These are phyloP conservation scores for Lobosporangium transversale DNA, from an alignment of 192 early-diverging fungal species.

Conservation along the genomic window DNA sequence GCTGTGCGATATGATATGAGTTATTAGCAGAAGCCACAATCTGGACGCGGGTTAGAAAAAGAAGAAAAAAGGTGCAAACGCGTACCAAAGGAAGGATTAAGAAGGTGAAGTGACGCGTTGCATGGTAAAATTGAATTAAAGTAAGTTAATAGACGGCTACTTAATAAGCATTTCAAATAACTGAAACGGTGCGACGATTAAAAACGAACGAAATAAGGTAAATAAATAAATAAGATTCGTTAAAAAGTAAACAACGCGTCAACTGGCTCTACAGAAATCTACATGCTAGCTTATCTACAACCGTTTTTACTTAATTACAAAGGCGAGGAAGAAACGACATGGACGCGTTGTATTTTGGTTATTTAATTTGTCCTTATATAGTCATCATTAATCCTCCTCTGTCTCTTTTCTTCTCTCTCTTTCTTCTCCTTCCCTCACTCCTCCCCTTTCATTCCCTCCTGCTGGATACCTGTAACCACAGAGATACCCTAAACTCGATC, in stretches of 20 bases:
- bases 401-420: slow-evolving; percentile 1
- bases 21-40: too few relatives aligned
- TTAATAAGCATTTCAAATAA: too few relatives aligned
- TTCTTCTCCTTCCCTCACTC: neutral
- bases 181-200: too few relatives aligned
- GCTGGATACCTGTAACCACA: neutral
- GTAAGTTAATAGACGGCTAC: too few relatives aligned
- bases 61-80: neutral
- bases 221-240: neutral
- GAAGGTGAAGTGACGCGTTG: too few relatives aligned
- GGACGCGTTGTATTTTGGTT: slow-evolving; percentile 3
- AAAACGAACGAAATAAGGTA: neutral
- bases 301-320: too few relatives aligned
- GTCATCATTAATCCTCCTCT: neutral
- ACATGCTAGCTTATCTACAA: too few relatives aligned
- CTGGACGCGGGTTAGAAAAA: too few relatives aligned
- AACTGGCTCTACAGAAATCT: neutral
- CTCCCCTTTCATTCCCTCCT: neutral
- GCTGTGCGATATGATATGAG: too few relatives aligned
- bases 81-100: neutral
- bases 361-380: slow-evolving; percentile 21
- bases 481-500: neutral
- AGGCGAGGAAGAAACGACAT: too few relatives aligned
- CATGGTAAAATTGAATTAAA: neutral
- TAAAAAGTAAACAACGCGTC: slow-evolving; percentile 11